A percentile compares a stretch with the other conserved stretches of the same genome.
Evolutionary conservation across 148 eudicot species (phyloP).

Genomic region (Rhododendron ovatum): DNA sequence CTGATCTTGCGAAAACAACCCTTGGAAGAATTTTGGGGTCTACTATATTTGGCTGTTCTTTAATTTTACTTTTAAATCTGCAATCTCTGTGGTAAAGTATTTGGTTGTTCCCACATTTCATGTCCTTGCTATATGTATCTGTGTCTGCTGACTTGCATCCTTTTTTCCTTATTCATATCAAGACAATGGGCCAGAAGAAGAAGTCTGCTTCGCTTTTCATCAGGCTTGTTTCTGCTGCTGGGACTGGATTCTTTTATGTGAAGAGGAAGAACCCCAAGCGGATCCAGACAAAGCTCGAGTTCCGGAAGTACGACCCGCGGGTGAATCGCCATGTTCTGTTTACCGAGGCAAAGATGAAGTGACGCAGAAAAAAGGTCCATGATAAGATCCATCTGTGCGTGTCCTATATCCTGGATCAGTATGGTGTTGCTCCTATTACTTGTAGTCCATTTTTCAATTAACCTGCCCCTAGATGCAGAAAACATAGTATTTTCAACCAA

Average conservation of each 20-base stretch:
- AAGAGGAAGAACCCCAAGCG: conserved; percentile 75
- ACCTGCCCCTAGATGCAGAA: neutral
- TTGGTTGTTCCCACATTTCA: neutral
- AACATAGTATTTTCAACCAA: neutral
- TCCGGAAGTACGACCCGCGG: conserved; percentile 84
- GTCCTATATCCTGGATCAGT: neutral
- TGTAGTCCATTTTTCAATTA: neutral
- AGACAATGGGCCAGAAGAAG: conserved; percentile 73
- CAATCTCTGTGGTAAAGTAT: neutral
- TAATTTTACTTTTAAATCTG: neutral
- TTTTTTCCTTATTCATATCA: neutral
- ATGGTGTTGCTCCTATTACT: neutral
- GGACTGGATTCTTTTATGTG: conserved; percentile 92
- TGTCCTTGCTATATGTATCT: neutral
- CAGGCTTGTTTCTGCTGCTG: conserved; percentile 90
- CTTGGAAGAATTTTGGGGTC: conserved; percentile 1
- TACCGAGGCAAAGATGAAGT: conserved; percentile 92
- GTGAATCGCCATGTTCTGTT: conserved; percentile 88
- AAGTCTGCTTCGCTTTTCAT: conserved; percentile 71
- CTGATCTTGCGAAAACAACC: neutral
- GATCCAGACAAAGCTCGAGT: conserved; percentile 72
- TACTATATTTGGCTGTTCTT: neutral
- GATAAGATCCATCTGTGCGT: neutral
- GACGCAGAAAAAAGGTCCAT: neutral
- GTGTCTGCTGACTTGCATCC: neutral